Conservation (phyloP, 2,329 filamentous ascomycete genomes). For the Metarhizium robertsii region DNA sequence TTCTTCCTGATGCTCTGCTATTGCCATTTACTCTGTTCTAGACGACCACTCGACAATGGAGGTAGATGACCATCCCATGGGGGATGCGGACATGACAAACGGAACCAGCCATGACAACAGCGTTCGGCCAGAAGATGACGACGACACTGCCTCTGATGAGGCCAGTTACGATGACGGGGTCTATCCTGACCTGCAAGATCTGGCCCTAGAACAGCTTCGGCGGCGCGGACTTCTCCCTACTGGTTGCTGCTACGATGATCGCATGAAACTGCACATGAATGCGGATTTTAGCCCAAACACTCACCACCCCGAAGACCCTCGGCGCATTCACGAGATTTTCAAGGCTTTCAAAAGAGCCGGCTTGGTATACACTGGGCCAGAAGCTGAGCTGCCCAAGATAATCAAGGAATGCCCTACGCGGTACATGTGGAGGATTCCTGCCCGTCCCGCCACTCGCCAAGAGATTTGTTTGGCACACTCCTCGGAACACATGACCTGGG, state of each 20-base stretch:
- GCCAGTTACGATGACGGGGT: slow-evolving; percentile 25
- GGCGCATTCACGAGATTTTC: slow-evolving; percentile 88
- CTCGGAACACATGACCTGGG: slow-evolving; percentile 69
- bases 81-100: slow-evolving; percentile 26
- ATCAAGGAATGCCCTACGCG: slow-evolving; percentile 44
- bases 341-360: slow-evolving; percentile 76
- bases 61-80: slow-evolving; percentile 33
- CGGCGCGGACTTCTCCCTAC: slow-evolving; percentile 52
- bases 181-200: slow-evolving; percentile 25
- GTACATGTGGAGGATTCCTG: slow-evolving; percentile 69
- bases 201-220: slow-evolving; percentile 27
- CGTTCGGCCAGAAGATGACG: slow-evolving; percentile 16
- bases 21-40: slow-evolving; percentile 3
- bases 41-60: slow-evolving; percentile 26
- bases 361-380: slow-evolving; percentile 57
- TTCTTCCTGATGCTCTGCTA: not conserved
- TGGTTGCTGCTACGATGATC: slow-evolving; percentile 80
- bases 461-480: slow-evolving; percentile 79
- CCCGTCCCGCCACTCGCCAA: slow-evolving; percentile 64
- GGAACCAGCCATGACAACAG: slow-evolving; percentile 11
- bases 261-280: slow-evolving; percentile 94
- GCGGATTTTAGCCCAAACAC: slow-evolving; percentile 63
- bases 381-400: slow-evolving; percentile 42
- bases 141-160: slow-evolving; percentile 23
- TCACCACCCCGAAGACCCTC: slow-evolving; percentile 88